Evolutionary conservation across 176 grass and related monocot species (phyloP).

Genomic region (Rhynchospora breviuscula): DNA sequence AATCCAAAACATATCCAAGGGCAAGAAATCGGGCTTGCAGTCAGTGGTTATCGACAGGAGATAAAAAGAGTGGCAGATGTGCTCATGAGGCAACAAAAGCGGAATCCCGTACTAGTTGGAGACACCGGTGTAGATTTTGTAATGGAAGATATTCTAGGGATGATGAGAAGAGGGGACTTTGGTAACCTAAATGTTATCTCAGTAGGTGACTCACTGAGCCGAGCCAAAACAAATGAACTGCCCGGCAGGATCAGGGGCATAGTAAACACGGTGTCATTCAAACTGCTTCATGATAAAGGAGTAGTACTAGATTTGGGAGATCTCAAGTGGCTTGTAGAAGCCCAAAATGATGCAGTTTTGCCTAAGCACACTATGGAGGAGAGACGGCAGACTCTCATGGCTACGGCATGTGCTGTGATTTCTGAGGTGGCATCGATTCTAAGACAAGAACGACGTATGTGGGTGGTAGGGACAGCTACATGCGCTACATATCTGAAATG

Average conservation of each 20-base stretch:
- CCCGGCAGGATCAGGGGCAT: slow-evolving; percentile 35
- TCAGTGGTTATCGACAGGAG: slow-evolving; percentile 38
- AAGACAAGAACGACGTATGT: slow-evolving; percentile 34
- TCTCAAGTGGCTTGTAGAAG: slow-evolving; percentile 76
- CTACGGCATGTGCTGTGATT: slow-evolving; percentile 40
- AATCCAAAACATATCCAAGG: slow-evolving; percentile 36
- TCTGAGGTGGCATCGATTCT: slow-evolving; percentile 55
- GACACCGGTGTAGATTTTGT: slow-evolving; percentile 60
- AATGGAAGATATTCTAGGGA: slow-evolving; percentile 43
- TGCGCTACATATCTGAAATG: slow-evolving; percentile 74
- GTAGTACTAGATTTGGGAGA: slow-evolving; percentile 70
- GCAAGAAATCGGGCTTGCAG: slow-evolving; percentile 17
- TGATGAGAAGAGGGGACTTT: slow-evolving; percentile 44
- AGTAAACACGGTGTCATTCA: slow-evolving; percentile 27
- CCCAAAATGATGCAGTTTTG: neutral
- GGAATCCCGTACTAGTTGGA: slow-evolving; percentile 72
- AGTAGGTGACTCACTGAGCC: slow-evolving; percentile 28
- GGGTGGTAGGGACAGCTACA: slow-evolving; percentile 74
- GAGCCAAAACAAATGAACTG: slow-evolving; percentile 33
- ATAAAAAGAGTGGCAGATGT: slow-evolving; percentile 55
- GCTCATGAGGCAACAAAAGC: slow-evolving; percentile 41
- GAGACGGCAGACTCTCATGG: slow-evolving; percentile 36
- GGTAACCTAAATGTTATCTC: slow-evolving; percentile 45
- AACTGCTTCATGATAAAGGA: slow-evolving; percentile 13
- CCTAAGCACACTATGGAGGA: slow-evolving; percentile 10